phyloP scores from a whole-genome alignment of 78 protist species.

The Cavenderia fasciculata region DNA sequence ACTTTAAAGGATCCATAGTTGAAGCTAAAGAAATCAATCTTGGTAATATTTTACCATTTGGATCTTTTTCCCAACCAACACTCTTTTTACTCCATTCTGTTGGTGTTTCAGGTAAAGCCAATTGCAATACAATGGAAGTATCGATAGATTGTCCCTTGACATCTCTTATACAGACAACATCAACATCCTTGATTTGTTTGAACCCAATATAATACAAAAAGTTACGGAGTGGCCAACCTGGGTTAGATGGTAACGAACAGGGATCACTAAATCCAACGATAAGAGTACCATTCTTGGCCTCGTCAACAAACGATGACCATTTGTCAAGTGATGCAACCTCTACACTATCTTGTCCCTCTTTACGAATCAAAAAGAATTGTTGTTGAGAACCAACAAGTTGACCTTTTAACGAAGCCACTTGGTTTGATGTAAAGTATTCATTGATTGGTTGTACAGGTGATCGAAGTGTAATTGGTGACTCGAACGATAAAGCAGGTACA shows the following conservation, averaged over 20 bases:
- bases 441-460: conserved; percentile 43
- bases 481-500: conserved; percentile 87
- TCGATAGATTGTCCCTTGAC: not conserved
- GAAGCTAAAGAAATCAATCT: conserved; percentile 75
- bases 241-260: conserved; percentile 31
- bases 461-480: not conserved
- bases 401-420: not conserved
- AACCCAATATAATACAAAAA: conserved; percentile 22
- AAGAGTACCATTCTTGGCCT: not conserved
- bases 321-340: not conserved
- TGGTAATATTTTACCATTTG: conserved; percentile 82
- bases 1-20: conserved; percentile 67
- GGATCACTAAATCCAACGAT: conserved; percentile 84
- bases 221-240: conserved; percentile 95
- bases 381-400: not conserved
- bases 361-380: not conserved
- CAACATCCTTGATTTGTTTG: not conserved
- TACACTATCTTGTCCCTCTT: not conserved
- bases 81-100: conserved; percentile 10
- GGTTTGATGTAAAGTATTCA: not conserved
- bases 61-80: conserved; percentile 94
- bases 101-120: not conserved
- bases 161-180: conserved; percentile 9
- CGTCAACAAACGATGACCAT: not conserved
- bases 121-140: not conserved